phyloP scores from a whole-genome alignment of 192 early-diverging fungal genomes.

The Gryganskiella cystojenkinii region DNA sequence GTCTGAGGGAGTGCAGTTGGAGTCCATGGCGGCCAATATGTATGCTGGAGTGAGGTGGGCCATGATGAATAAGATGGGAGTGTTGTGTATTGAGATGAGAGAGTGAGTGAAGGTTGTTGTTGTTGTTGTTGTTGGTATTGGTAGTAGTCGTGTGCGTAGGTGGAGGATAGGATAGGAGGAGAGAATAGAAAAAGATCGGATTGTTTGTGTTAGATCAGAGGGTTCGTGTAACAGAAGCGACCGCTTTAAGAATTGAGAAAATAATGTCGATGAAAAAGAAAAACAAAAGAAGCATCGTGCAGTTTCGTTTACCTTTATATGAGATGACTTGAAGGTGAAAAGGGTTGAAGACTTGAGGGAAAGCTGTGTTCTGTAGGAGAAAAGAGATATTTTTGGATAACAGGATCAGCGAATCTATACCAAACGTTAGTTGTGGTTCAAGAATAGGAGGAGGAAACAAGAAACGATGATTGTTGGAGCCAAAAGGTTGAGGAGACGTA shows the following conservation, averaged over 20 bases:
- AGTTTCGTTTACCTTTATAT: background rate
- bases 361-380: background rate
- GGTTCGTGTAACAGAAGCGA: background rate
- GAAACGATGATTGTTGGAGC: no score
- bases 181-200: background rate
- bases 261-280: background rate
- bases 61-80: background rate
- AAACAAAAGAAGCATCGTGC: background rate
- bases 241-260: background rate
- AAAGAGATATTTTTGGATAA: background rate
- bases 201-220: background rate
- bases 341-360: no score
- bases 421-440: background rate
- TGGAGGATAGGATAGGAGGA: background rate
- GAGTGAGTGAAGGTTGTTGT: background rate
- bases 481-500: no score
- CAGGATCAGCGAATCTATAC: no score
- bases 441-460: background rate
- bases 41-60: conserved; percentile 31
- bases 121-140: background rate
- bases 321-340: background rate
- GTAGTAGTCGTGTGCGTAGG: background rate
- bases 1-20: conserved; percentile 37
- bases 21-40: conserved; percentile 43
- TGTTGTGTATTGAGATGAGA: background rate